Evolutionary conservation across 2,329 filamentous ascomycete genomes (phyloP).

Genomic region (Apiospora phragmitis): DNA sequence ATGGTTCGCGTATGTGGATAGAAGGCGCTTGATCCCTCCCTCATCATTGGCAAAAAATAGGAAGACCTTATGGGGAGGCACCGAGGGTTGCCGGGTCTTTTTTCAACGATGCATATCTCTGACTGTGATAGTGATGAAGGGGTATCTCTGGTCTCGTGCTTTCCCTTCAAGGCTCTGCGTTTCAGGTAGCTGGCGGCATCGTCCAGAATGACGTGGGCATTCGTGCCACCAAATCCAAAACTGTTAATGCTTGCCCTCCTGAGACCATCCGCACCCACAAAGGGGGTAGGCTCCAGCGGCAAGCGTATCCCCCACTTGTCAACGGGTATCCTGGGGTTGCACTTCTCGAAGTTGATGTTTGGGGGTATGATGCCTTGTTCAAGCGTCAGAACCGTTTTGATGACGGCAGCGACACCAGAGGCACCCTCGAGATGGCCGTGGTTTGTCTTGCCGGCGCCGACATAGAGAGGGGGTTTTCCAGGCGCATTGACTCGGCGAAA

Average conservation of each 20-base stretch:
- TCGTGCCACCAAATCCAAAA: constrained; percentile 36
- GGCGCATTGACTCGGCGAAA: constrained; percentile 25
- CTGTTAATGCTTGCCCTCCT: constrained; percentile 32
- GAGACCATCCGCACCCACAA: constrained; percentile 17
- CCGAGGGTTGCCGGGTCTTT: not conserved
- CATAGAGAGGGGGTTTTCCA: constrained; percentile 13
- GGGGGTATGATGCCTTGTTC: constrained; percentile 28
- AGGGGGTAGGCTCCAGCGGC: constrained; percentile 23
- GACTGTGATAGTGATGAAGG: constrained; percentile 5
- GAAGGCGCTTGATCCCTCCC: not conserved
- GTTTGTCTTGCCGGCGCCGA: constrained; percentile 35
- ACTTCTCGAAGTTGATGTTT: constrained; percentile 34
- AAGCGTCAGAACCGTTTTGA: constrained; percentile 29
- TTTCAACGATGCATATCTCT: not conserved
- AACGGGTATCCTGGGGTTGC: constrained; percentile 35
- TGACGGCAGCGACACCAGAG: constrained; percentile 23
- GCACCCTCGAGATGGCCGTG: constrained; percentile 33
- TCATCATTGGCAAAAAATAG: constrained; percentile 6
- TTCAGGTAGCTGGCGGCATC: constrained; percentile 30
- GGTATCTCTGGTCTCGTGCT: constrained; percentile 21
- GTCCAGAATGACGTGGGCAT: constrained; percentile 35
- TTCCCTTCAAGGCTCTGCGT: constrained; percentile 24
- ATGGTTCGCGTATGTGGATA: not conserved
- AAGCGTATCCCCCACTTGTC: constrained; percentile 24
- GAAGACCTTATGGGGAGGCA: not conserved